phyloP scores from a whole-genome alignment of 2,329 filamentous ascomycete species.

The Aspergillus ochraceoroseus region DNA sequence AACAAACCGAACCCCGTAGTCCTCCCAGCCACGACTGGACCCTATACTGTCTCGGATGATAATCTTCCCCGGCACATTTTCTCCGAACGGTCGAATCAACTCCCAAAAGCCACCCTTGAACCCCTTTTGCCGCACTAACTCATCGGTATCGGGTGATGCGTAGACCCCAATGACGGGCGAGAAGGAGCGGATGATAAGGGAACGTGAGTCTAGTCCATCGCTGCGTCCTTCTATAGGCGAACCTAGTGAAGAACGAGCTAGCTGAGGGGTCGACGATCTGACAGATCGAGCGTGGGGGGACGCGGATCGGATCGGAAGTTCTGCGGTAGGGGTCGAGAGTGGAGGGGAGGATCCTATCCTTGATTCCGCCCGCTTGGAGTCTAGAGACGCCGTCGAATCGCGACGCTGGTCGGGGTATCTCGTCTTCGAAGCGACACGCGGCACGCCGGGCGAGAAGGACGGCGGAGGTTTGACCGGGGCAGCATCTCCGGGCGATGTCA shows the following conservation, averaged over 20 bases:
- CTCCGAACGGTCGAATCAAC: conserved; percentile 83
- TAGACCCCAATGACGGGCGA: conserved; percentile 84
- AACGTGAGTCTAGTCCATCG: conserved; percentile 53
- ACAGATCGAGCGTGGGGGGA: conserved; percentile 61
- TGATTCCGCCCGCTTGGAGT: conserved; percentile 47
- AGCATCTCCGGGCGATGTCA: conserved; percentile 65
- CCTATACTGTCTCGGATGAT: conserved; percentile 87
- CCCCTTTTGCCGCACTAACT: conserved; percentile 75
- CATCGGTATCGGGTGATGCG: conserved; percentile 79
- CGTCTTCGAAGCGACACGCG: conserved; percentile 56
- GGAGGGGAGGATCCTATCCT: conserved; percentile 50
- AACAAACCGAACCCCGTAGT: conserved; percentile 84
- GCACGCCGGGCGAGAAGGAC: conserved; percentile 63
- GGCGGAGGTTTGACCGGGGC: conserved; percentile 63
- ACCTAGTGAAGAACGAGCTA: conserved; percentile 45
- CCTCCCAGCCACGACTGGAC: conserved; percentile 74
- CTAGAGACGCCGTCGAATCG: conserved; percentile 48
- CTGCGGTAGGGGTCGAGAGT: conserved; percentile 59
- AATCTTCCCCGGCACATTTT: conserved; percentile 79
- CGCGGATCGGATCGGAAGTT: conserved; percentile 61
- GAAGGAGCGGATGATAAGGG: conserved; percentile 74
- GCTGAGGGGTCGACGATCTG: conserved; percentile 50
- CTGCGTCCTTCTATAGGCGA: conserved; percentile 51
- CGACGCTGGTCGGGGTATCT: conserved; percentile 48
- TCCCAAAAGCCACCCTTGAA: conserved; percentile 77